Evolutionary conservation across 176 grass and related monocot genomes (phyloP).

Genomic region (Ensete ventricosum): DNA sequence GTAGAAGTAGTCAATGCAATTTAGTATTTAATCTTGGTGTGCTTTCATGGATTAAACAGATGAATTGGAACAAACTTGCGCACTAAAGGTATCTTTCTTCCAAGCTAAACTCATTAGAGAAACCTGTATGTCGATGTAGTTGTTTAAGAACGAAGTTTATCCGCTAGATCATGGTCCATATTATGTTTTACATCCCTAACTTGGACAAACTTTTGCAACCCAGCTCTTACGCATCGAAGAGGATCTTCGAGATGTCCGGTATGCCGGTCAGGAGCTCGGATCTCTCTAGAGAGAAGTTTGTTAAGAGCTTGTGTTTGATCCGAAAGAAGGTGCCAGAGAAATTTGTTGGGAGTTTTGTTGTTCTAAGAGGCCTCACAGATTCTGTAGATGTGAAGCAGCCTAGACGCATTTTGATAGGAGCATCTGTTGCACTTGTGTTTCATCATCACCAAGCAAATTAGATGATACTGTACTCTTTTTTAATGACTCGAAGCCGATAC

Average conservation of each 20-base stretch:
- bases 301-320: not conserved
- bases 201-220: not conserved
- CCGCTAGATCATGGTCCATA: not conserved
- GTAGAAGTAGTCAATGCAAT: too few relatives aligned
- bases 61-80: too few relatives aligned
- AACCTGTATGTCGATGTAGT: too few relatives aligned
- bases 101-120: too few relatives aligned
- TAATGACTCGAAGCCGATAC: not conserved
- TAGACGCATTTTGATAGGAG: not conserved
- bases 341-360: not conserved
- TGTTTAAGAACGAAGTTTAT: not conserved
- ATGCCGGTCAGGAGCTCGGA: slow-evolving; percentile 79
- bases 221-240: slow-evolving; percentile 88
- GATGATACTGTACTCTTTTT: not conserved
- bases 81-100: too few relatives aligned
- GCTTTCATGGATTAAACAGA: too few relatives aligned
- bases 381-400: not conserved
- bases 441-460: not conserved
- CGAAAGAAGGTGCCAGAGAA: not conserved
- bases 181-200: not conserved
- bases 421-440: not conserved
- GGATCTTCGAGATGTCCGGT: slow-evolving; percentile 77
- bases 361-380: not conserved
- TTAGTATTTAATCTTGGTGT: too few relatives aligned
- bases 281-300: slow-evolving; percentile 30